These are phyloP conservation scores for Gaultheria prostrata DNA, from an alignment of 148 eudicot species.

Conservation along the genomic window DNA sequence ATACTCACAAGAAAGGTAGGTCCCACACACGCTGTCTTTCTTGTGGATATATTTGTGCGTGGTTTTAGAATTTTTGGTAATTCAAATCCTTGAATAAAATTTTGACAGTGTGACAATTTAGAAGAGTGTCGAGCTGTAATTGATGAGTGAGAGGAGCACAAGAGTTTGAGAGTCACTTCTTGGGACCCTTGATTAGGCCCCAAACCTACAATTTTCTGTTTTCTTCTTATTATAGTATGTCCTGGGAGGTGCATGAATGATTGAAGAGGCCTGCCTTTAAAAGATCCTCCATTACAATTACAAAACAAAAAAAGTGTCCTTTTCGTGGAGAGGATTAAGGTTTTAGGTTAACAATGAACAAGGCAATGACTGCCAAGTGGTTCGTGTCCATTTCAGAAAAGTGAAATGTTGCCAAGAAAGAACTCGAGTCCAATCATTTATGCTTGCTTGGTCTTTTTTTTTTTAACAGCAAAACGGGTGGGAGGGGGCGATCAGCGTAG, in stretches of 20 bases:
- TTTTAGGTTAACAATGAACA: background rate
- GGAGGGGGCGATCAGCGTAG: too few relatives aligned
- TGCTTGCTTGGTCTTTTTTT: background rate
- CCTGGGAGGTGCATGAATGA: background rate
- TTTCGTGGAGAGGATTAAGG: background rate
- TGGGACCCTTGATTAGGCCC: conserved; percentile 3
- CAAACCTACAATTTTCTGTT: background rate
- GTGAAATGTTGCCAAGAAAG: background rate
- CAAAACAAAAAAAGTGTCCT: background rate
- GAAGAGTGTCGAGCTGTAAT: background rate
- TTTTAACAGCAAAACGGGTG: too few relatives aligned
- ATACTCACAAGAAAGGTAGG: too few relatives aligned
- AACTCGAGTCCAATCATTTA: background rate
- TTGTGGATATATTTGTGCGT: too few relatives aligned
- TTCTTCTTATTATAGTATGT: background rate
- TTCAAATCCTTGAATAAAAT: background rate
- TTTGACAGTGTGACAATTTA: background rate
- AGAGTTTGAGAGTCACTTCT: background rate
- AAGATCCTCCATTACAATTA: background rate
- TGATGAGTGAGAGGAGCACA: background rate
- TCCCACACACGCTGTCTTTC: too few relatives aligned
- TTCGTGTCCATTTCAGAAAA: background rate
- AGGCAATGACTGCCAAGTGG: background rate
- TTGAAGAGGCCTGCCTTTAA: background rate
- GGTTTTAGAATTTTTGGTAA: background rate